Evolutionary conservation across 106 monocot species (phyloP).

Genomic region (Dendrobium huoshanense): DNA sequence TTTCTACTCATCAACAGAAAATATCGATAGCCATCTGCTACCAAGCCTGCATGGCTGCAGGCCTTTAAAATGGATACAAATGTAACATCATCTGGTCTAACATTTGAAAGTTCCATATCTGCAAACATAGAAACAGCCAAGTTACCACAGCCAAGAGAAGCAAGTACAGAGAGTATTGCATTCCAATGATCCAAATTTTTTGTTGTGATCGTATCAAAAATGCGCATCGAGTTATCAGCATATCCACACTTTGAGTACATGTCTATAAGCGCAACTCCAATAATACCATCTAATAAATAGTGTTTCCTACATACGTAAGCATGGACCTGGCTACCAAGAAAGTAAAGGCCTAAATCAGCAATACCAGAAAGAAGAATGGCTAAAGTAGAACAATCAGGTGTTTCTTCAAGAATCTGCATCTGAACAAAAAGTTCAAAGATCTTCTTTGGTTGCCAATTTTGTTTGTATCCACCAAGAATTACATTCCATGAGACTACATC

Average conservation of each 20-base stretch:
- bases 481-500: constrained; percentile 44
- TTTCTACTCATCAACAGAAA: constrained; percentile 43
- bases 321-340: constrained; percentile 41
- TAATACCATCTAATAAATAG: constrained; percentile 22
- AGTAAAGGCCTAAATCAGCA: constrained; percentile 33
- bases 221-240: constrained; percentile 24
- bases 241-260: constrained; percentile 70
- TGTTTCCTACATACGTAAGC: constrained; percentile 27
- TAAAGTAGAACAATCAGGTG: constrained; percentile 38
- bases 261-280: constrained; percentile 55
- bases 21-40: constrained; percentile 28
- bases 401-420: constrained; percentile 21
- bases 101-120: constrained; percentile 27
- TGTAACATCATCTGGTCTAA: constrained; percentile 52
- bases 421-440: constrained; percentile 28
- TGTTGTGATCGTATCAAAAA: constrained; percentile 31
- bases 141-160: constrained; percentile 40
- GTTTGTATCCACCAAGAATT: constrained; percentile 40
- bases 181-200: constrained; percentile 46
- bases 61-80: constrained; percentile 48
- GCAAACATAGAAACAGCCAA: constrained; percentile 37
- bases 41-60: constrained; percentile 50
- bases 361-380: constrained; percentile 46
- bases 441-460: constrained; percentile 28
- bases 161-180: constrained; percentile 43